A percentile compares a stretch with the other conserved stretches of the same genome.
Conservation (phyloP, 1,284 basidiomycete genomes). For the Ustilago hordei region DNA sequence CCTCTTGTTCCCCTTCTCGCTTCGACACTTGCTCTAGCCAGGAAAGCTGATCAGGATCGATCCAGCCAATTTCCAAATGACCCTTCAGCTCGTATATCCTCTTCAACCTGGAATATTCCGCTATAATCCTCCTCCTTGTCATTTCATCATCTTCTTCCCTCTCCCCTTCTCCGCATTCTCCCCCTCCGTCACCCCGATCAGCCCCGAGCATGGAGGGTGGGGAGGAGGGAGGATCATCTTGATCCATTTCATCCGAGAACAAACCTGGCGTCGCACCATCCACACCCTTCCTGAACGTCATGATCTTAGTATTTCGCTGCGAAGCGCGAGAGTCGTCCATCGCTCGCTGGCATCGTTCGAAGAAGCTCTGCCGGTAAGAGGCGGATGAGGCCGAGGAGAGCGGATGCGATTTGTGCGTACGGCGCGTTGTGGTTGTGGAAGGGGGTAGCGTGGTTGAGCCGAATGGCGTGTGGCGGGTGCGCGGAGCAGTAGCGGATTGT, state of each 20-base stretch:
- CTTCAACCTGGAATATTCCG: constrained; percentile 47
- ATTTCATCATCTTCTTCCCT: constrained; percentile 47
- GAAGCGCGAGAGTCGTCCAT: constrained; percentile 19
- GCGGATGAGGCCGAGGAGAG: constrained; percentile 11
- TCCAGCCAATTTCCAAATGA: constrained; percentile 48
- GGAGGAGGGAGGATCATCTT: constrained; percentile 16
- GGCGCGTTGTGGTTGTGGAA: not conserved
- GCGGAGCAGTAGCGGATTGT: constrained; percentile 9
- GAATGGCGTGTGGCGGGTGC: constrained; percentile 12
- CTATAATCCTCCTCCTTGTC: constrained; percentile 35
- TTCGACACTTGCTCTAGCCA: constrained; percentile 36
- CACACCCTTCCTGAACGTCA: constrained; percentile 24
- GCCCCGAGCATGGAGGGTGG: not conserved
- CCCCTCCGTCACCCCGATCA: not conserved
- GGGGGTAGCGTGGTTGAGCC: constrained; percentile 17
- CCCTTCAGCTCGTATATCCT: constrained; percentile 48
- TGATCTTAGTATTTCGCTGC: not conserved
- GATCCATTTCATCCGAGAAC: constrained; percentile 26
- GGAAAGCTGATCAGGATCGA: constrained; percentile 43
- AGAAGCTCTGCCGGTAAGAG: constrained; percentile 36
- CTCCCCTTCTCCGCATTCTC: not conserved
- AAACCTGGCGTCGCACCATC: constrained; percentile 22
- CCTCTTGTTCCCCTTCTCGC: constrained; percentile 3
- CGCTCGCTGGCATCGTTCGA: constrained; percentile 38
- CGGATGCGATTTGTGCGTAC: constrained; percentile 13